Conservation (phyloP, 371 early-diverging fungal species). For the Mucor irregularis region DNA sequence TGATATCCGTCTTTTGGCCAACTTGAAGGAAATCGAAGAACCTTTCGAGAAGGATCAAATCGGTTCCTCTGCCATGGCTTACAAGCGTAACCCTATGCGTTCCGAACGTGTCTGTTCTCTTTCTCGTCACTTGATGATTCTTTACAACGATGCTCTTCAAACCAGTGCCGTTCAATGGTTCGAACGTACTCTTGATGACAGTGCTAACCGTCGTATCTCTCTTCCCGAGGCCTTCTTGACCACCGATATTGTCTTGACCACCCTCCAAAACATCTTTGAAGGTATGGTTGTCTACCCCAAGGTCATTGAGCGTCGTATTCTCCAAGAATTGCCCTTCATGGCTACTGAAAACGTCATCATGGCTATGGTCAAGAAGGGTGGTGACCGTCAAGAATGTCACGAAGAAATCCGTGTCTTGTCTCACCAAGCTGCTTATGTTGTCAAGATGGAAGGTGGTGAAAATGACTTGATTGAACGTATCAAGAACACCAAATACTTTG, state of each 20-base stretch:
- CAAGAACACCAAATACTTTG: slow-evolving; percentile 81
- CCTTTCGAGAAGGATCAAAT: slow-evolving; percentile 99
- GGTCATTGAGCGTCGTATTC: slow-evolving; percentile 90
- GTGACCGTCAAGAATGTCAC: slow-evolving; percentile 95
- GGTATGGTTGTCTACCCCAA: slow-evolving; percentile 97
- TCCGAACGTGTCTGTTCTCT: slow-evolving; percentile 96
- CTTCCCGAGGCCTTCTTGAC: slow-evolving; percentile 97
- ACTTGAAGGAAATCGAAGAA: slow-evolving; percentile 97
- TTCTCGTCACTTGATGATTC: slow-evolving; percentile 94
- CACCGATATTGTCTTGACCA: slow-evolving; percentile 91
- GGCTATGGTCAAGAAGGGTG: slow-evolving; percentile 97
- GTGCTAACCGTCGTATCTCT: slow-evolving; percentile 95
- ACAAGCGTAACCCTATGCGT: slow-evolving; percentile 99
- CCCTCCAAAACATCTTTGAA: slow-evolving; percentile 93
- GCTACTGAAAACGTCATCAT: slow-evolving; percentile 99
- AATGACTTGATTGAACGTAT: slow-evolving; percentile 96
- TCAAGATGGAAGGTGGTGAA: slow-evolving; percentile 91
- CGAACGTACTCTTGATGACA: slow-evolving; percentile 96
- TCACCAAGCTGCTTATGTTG: slow-evolving; percentile 89
- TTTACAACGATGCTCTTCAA: slow-evolving; percentile 84
- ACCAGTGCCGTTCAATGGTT: slow-evolving; percentile 96
- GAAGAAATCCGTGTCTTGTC: slow-evolving; percentile 95
- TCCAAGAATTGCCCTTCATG: slow-evolving; percentile 97
- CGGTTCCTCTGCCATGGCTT: slow-evolving; percentile 98
- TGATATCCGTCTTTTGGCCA: slow-evolving; percentile 94